Conservation (phyloP, 345 rosid genomes). For the Hibiscus trionum region DNA sequence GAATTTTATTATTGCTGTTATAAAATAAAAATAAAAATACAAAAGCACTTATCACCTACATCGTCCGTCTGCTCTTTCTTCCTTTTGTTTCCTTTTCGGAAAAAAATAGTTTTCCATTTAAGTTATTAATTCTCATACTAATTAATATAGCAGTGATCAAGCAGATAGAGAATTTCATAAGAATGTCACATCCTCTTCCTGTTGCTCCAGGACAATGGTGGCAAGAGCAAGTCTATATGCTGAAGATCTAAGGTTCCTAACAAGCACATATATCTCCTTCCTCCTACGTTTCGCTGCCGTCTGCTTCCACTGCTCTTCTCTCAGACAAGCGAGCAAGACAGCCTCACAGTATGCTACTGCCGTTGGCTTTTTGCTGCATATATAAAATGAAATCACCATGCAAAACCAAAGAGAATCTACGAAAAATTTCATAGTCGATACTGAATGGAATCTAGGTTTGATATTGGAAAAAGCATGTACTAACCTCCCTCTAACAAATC, state of each 20-base stretch:
- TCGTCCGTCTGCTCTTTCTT: too few species aligned
- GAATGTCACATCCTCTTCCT: conserved; percentile 41
- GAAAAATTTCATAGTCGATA: not conserved
- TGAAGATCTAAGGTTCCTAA: conserved; percentile 71
- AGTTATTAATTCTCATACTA: not conserved
- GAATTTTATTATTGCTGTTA: too few species aligned
- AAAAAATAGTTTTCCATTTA: not conserved
- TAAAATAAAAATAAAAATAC: too few species aligned
- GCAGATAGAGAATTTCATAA: conserved; percentile 22
- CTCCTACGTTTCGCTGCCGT: conserved; percentile 38
- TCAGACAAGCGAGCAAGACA: conserved; percentile 45
- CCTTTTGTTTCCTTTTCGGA: too few species aligned
- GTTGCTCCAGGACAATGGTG: conserved; percentile 56
- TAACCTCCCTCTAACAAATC: conserved; percentile 79
- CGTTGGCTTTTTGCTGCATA: conserved; percentile 54
- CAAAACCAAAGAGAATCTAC: not conserved
- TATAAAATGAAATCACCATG: not conserved
- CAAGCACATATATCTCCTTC: conserved; percentile 67
- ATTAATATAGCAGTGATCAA: not conserved
- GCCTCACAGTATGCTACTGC: conserved; percentile 74
- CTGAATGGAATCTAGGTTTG: not conserved
- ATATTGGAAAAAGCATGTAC: conserved; percentile 7
- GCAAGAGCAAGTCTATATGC: conserved; percentile 80
- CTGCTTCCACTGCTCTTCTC: conserved; percentile 66
- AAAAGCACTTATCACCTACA: too few species aligned